Evolutionary conservation across 441 rosid species (phyloP).

Genomic region (Croton laevigatus): DNA sequence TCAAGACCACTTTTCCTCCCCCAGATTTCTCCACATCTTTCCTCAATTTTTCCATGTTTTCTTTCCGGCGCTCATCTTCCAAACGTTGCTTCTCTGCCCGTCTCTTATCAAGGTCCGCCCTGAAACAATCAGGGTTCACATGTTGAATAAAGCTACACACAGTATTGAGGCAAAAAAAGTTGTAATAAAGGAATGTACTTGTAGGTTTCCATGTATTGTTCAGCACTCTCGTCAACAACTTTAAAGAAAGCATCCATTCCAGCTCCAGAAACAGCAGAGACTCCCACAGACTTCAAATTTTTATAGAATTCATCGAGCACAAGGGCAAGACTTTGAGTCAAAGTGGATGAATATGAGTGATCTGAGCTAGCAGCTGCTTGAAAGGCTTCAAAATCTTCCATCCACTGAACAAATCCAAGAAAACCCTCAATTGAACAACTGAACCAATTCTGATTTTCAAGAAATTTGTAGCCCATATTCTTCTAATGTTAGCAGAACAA

Average conservation of each 20-base stretch:
- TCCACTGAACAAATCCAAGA: slow-evolving; percentile 62
- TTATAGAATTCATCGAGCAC: slow-evolving; percentile 82
- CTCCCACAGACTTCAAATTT: slow-evolving; percentile 80
- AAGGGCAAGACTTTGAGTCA: slow-evolving; percentile 76
- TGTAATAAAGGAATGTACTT: slow-evolving; percentile 41
- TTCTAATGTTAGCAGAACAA: not conserved
- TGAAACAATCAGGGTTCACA: slow-evolving; percentile 19
- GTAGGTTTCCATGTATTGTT: slow-evolving; percentile 85
- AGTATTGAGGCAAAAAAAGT: not conserved
- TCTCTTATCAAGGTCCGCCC: slow-evolving; percentile 92
- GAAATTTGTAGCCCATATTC: not conserved
- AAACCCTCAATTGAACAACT: not conserved
- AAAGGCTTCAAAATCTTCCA: slow-evolving; percentile 88
- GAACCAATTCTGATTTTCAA: not conserved
- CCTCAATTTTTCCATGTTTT: slow-evolving; percentile 69
- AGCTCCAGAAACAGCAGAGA: slow-evolving; percentile 87
- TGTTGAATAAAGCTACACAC: not conserved
- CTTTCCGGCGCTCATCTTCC: slow-evolving; percentile 67
- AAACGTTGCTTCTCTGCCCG: slow-evolving; percentile 69
- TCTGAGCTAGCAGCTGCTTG: slow-evolving; percentile 75
- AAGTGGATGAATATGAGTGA: slow-evolving; percentile 62
- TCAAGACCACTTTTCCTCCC: slow-evolving; percentile 81
- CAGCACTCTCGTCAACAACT: slow-evolving; percentile 76
- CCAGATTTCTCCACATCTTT: slow-evolving; percentile 82
- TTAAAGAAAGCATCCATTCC: slow-evolving; percentile 87